These are phyloP conservation scores for Penicillium steckii DNA, from an alignment of 495 filamentous ascomycete species.

Conservation along the genomic window DNA sequence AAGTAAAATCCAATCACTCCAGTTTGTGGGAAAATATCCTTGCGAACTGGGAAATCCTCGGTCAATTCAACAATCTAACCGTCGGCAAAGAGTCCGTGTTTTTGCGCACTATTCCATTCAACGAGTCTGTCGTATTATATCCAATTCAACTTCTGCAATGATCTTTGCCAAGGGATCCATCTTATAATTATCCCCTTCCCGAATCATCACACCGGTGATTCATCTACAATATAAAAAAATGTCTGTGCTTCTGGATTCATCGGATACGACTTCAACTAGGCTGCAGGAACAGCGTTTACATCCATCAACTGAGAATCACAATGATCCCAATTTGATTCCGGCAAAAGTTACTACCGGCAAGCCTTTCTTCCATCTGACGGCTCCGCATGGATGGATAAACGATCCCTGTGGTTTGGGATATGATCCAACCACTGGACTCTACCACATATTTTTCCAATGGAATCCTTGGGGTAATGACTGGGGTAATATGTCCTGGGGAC, in stretches of 20 bases:
- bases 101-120: too few relatives aligned
- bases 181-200: background rate
- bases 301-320: background rate
- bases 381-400: conserved; percentile 55
- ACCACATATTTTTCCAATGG: conserved; percentile 49
- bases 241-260: conserved; percentile 7
- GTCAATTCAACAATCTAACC: background rate
- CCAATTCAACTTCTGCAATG: too few relatives aligned
- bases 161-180: background rate
- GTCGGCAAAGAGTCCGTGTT: background rate
- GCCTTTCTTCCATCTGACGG: conserved; percentile 50
- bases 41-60: background rate
- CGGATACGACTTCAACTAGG: background rate
- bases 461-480: conserved; percentile 45
- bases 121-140: conserved; percentile 2
- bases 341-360: conserved; percentile 31
- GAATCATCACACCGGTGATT: background rate
- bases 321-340: background rate
- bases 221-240: background rate
- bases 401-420: conserved; percentile 57
- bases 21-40: conserved; percentile 1
- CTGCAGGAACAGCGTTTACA: background rate
- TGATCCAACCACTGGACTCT: conserved; percentile 42
- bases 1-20: conserved; percentile 1
- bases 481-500: conserved; percentile 48